phyloP scores from a whole-genome alignment of 2,329 filamentous ascomycete species.

The Westerdykella ornata region DNA sequence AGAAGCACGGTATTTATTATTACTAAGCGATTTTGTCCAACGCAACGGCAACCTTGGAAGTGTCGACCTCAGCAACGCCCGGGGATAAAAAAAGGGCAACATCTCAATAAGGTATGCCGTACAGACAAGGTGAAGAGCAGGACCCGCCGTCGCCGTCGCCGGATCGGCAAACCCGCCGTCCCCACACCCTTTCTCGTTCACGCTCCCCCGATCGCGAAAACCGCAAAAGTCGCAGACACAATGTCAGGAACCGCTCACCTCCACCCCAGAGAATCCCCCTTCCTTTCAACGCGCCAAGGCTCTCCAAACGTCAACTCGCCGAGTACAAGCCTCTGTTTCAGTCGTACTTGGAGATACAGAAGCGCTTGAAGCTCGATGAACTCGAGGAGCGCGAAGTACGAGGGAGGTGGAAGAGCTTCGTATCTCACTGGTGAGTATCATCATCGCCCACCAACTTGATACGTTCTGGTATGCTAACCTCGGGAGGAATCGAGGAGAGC shows the following conservation, averaged over 20 bases:
- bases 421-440: conserved; percentile 66
- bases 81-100: no score
- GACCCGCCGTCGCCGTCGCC: conserved; percentile 35
- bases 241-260: conserved; percentile 27
- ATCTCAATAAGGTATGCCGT: no score
- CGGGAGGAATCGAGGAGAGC: conserved; percentile 70
- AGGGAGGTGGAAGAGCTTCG: conserved; percentile 90
- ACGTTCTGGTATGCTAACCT: conserved; percentile 40
- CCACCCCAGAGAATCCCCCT: conserved; percentile 37
- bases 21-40: no score
- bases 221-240: conserved; percentile 10
- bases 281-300: conserved; percentile 58
- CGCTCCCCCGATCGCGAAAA: conserved; percentile 26
- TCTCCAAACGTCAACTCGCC: conserved; percentile 63
- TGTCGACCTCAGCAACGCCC: no score
- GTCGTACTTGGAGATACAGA: conserved; percentile 83
- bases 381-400: conserved; percentile 68
- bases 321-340: conserved; percentile 67
- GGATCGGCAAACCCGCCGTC: conserved; percentile 29
- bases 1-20: no score
- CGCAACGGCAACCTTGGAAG: no score
- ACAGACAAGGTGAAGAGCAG: no score
- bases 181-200: conserved; percentile 18
- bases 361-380: conserved; percentile 61
- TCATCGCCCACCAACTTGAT: not conserved